Evolutionary conservation across 2,329 filamentous ascomycete genomes (phyloP).

Genomic region (Aspergillus pseudoviridinutans): DNA sequence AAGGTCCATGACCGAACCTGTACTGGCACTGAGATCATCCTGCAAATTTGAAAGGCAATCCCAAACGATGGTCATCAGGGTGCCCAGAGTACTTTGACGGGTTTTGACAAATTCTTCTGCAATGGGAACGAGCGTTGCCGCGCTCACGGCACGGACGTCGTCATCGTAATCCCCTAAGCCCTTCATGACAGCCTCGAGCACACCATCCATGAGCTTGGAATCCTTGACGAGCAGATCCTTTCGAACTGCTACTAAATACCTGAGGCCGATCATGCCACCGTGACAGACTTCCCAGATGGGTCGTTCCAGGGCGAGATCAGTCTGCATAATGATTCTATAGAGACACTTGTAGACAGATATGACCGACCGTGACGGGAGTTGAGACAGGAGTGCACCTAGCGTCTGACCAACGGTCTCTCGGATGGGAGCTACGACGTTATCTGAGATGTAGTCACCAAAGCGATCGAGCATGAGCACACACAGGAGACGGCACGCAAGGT

Average conservation of each 20-base stretch:
- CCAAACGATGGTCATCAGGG: conserved; percentile 92
- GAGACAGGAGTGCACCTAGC: conserved; percentile 80
- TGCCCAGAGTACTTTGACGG: conserved; percentile 71
- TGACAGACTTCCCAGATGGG: conserved; percentile 93
- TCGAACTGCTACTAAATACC: conserved; percentile 91
- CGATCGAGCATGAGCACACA: conserved; percentile 96
- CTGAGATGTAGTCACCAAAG: conserved; percentile 96
- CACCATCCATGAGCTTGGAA: conserved; percentile 81
- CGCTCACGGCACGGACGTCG: conserved; percentile 93
- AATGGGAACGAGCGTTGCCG: conserved; percentile 94
- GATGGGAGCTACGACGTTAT: conserved; percentile 94
- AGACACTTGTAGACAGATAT: conserved; percentile 80
- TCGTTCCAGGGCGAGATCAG: conserved; percentile 67
- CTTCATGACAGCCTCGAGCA: conserved; percentile 90
- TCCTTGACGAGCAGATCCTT: conserved; percentile 87
- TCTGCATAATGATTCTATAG: conserved; percentile 87
- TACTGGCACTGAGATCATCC: conserved; percentile 94
- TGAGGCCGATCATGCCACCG: conserved; percentile 93
- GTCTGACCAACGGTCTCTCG: conserved; percentile 94
- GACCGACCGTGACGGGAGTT: conserved; percentile 74
- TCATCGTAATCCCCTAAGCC: conserved; percentile 88
- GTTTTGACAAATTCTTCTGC: conserved; percentile 90
- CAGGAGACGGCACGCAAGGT: conserved; percentile 89
- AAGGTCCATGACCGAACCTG: conserved; percentile 97
- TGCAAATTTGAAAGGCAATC: conserved; percentile 94